phyloP scores from a whole-genome alignment of 108 stramenopile species.

The Cyclotella sp. region DNA sequence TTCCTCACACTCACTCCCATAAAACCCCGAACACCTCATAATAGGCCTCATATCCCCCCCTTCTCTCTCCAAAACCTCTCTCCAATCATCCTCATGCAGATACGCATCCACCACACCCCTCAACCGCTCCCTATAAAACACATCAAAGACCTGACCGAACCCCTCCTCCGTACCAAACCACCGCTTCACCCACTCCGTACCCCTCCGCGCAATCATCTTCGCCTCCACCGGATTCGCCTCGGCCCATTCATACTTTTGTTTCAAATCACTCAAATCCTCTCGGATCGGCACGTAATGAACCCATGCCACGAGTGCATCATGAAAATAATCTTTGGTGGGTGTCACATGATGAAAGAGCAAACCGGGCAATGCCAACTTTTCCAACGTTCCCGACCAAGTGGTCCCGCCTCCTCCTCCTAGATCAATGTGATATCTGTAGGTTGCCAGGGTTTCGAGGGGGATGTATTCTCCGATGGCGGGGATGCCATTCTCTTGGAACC shows the following conservation, averaged over 20 bases:
- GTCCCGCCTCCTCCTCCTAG: conserved; percentile 63
- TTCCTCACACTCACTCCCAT: not conserved
- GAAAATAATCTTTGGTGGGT: conserved; percentile 49
- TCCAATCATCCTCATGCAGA: conserved; percentile 18
- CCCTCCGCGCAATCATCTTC: conserved; percentile 18
- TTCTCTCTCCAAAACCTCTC: not conserved
- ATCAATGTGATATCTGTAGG: conserved; percentile 61
- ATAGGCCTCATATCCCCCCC: conserved; percentile 17
- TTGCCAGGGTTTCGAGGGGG: conserved; percentile 24
- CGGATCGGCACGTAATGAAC: conserved; percentile 49
- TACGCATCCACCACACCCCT: conserved; percentile 11
- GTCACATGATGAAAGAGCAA: conserved; percentile 56
- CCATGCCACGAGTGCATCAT: conserved; percentile 41
- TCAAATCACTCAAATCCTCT: conserved; percentile 42
- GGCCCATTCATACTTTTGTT: conserved; percentile 41
- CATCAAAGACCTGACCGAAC: conserved; percentile 12
- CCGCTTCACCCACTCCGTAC: conserved; percentile 15
- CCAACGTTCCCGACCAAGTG: conserved; percentile 55
- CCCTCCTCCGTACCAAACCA: conserved; percentile 27
- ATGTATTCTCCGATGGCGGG: conserved; percentile 32
- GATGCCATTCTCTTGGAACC: conserved; percentile 33
- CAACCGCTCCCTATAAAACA: conserved; percentile 13
- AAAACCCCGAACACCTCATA: conserved; percentile 13
- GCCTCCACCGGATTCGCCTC: conserved; percentile 31
- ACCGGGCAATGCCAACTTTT: conserved; percentile 55